Evolutionary conservation across 768 basidiomycete genomes (phyloP), one percentile per base, ranked within the genome.

Genomic region (Russula vinacea): DNA sequence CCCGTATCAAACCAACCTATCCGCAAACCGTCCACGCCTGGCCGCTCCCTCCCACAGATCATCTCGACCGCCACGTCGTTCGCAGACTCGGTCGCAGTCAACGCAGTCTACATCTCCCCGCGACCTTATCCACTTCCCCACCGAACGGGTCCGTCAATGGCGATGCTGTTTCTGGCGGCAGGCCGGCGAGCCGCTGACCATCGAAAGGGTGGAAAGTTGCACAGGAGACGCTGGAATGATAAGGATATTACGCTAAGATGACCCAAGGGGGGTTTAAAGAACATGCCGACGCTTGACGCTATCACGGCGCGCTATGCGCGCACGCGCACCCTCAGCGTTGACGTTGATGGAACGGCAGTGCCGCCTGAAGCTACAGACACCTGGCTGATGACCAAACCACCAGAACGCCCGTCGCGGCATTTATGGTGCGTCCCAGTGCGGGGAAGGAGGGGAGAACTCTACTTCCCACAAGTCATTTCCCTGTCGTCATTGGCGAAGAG

Each of bases 381-480:
- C 89, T 19, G 88, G 9, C 75, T 87, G 54, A 80, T 84, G 62
- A 83, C 87, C 63, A 86, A 81, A 70, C 79, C 77, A 32, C 87
- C 86, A 5, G 91, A 92, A 72, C 93, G 92, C 73, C 93, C 93
- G 8, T 78, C 95, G 29, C 89, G 92, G 71, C 90, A 87, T 73
- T 73, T 84, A 45, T 96, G 94, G 92, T 93, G 62, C 62, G 84
- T 75, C 17, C 5, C 35, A 39, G 22, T 50, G 49, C 49, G 24
- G 49, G 17, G 44, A 13, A 13, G 10, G 22, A 19, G 45, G 9
- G 10, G 14, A 47, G 45, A 47, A 22, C 22, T 50, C 26, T 26
- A 26, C 26, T 29, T 17, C 24, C 8, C 24, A 13, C 14, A 14
- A 29, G 22, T 19, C n/a, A 50, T 29, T 10, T 57, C 8, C 6